Base-by-base conservation (phyloP, 768 basidiomycete species). In the Mycena polygramma region DNA sequence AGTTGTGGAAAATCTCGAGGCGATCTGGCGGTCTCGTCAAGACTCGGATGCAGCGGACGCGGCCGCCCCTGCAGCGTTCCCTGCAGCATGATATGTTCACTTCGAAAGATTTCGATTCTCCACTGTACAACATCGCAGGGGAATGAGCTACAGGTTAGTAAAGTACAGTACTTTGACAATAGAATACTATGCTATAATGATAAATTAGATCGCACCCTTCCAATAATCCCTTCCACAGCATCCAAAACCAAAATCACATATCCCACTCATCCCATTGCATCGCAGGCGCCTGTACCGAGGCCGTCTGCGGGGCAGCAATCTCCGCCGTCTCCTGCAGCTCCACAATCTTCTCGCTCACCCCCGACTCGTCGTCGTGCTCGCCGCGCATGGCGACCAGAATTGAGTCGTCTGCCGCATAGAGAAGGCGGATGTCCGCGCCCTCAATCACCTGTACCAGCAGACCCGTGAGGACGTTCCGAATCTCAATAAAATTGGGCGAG, bases 401-500 rank as follows among this genome's bases (percentile, higher is more conserved):
- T 8, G 88, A 83, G 59, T 87, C 86, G 37, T 86, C 82, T 51
- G 83, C 79, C 15, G 81, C 78, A 76, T 92, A 85, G 57, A 94
- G 79, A 36, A 94, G 83, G 30, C 92, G 89, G 45, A 95, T 86
- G 73, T 94, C 92, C 14, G 75, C 73, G 0, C 86, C 94, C 75
- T 94, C 92, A 52, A 95, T 89, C n/a, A 94, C 92, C 79, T 96
- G 94, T n/a, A 91, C 88, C 22, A 96, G 88, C 59, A 87, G 79
- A 6, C 92, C 91, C 1, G 90, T 91, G 17, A 82, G 79, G 35
- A 89, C 81, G 68, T 89, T 83, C 64, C 94, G 89, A 35, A 95
- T 83, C 77, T 96, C 94, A 75, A 96, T 85, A 77, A 93, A 95
- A 65, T 89, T 86, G 19, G 88, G 75, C 9, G 92, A 94, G 80